Evolutionary conservation across 805 yeast genomes (phyloP).

Genomic region (Pichia occidentalis): DNA sequence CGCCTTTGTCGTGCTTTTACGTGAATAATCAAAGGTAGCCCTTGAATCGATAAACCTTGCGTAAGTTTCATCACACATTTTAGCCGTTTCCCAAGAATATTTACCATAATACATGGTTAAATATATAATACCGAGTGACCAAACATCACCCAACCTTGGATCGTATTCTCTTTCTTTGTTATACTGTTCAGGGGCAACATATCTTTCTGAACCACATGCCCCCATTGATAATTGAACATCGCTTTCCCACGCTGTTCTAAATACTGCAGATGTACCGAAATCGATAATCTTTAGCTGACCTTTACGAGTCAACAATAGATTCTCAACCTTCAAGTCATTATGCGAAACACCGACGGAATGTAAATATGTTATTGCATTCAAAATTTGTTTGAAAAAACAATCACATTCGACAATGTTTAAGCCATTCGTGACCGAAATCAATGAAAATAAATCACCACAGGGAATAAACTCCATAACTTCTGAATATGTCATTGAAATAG

Average conservation of each 20-base stretch:
- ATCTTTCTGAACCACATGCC: constrained; percentile 85
- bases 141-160: constrained; percentile 75
- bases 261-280: constrained; percentile 88
- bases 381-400: constrained; percentile 81
- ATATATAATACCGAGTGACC: constrained; percentile 82
- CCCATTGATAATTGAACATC: constrained; percentile 64
- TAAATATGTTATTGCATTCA: constrained; percentile 77
- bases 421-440: constrained; percentile 46
- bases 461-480: constrained; percentile 97
- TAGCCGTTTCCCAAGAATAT: constrained; percentile 33
- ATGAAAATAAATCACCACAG: constrained; percentile 70
- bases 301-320: constrained; percentile 58
- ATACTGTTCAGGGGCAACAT: constrained; percentile 89
- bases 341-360: constrained; percentile 92
- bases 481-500: constrained; percentile 60
- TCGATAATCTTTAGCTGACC: constrained; percentile 72
- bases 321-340: constrained; percentile 88
- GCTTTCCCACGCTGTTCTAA: constrained; percentile 83
- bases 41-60: constrained; percentile 40
- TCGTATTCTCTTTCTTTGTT: constrained; percentile 50
- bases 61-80: constrained; percentile 35
- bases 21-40: constrained; percentile 32
- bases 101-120: constrained; percentile 50
- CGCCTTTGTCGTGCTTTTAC: constrained; percentile 21
- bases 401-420: constrained; percentile 68